Evolutionary conservation across 23 red algal genomes (phyloP).

Genomic region (Chondrus crispus): DNA sequence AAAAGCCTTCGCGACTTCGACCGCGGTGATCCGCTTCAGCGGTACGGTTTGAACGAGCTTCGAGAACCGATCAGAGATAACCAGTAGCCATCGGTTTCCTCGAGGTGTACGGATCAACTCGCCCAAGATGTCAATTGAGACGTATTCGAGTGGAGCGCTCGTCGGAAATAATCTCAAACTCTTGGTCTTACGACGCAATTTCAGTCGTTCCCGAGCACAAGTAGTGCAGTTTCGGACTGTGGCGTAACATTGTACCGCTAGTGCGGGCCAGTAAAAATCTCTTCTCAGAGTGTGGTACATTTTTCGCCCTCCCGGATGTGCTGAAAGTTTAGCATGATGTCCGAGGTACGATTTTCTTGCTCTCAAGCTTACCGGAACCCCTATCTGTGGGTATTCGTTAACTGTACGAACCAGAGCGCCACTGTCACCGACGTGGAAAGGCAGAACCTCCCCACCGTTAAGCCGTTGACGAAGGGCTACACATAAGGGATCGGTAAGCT

Average conservation of each 20-base stretch:
- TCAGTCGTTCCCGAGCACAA: background rate
- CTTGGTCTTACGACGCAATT: background rate
- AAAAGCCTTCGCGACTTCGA: no score
- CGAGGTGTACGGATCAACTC: background rate
- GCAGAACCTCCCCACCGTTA: slow-evolving; percentile 5
- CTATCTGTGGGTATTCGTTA: background rate
- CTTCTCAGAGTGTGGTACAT: background rate
- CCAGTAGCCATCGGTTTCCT: no score
- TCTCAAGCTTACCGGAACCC: background rate
- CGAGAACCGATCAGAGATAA: no score
- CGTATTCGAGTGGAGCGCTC: background rate
- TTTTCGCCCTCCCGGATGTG: background rate
- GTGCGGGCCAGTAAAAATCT: slow-evolving; percentile 18
- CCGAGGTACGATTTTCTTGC: background rate
- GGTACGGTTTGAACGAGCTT: no score
- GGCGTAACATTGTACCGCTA: background rate
- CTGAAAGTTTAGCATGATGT: background rate
- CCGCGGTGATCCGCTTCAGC: no score
- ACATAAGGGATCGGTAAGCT: background rate
- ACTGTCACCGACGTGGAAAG: background rate
- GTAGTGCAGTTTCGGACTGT: background rate
- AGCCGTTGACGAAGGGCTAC: background rate
- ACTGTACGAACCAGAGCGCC: background rate
- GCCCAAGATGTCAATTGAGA: background rate
- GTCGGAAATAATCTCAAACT: background rate